Evolutionary conservation across 768 basidiomycete species (phyloP).

Genomic region (Lentinula sp.): DNA sequence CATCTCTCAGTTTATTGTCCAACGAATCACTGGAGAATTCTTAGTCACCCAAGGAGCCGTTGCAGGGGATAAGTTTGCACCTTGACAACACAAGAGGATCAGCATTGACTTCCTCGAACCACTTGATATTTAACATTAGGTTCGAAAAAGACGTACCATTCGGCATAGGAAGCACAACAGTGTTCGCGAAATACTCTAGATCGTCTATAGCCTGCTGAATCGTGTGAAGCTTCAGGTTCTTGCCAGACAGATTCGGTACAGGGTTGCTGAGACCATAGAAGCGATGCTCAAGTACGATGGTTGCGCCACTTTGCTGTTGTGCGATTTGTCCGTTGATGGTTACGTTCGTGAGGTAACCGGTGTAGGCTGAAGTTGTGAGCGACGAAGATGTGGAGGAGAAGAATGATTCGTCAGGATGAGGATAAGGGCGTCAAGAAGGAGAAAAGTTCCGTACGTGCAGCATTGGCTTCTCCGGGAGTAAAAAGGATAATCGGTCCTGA

Average conservation of each 20-base stretch:
- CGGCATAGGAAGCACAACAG: constrained; percentile 39
- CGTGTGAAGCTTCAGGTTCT: constrained; percentile 35
- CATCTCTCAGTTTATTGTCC: not conserved
- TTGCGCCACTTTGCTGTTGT: constrained; percentile 34
- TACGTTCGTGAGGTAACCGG: constrained; percentile 35
- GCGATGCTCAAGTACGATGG: constrained; percentile 42
- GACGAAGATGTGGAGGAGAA: constrained; percentile 6
- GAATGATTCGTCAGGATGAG: not conserved
- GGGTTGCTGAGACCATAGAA: constrained; percentile 48
- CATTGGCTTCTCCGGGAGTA: constrained; percentile 23
- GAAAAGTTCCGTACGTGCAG: constrained; percentile 18
- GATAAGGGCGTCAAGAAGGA: not conserved
- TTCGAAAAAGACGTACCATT: constrained; percentile 31
- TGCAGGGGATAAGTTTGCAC: constrained; percentile 15
- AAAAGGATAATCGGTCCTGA: constrained; percentile 32
- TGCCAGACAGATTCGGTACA: constrained; percentile 30
- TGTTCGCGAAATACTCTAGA: constrained; percentile 42
- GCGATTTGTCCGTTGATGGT: constrained; percentile 38
- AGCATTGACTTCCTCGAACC: not conserved
- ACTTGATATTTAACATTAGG: not conserved
- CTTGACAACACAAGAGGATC: not conserved
- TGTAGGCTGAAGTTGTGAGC: constrained; percentile 12
- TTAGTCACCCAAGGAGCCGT: constrained; percentile 32
- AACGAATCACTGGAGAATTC: not conserved
- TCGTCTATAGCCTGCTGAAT: constrained; percentile 49